Evolutionary conservation across 2,329 filamentous ascomycete genomes (phyloP), one percentile per base, ranked within the genome.

Genomic region (Fusarium avenaceum): DNA sequence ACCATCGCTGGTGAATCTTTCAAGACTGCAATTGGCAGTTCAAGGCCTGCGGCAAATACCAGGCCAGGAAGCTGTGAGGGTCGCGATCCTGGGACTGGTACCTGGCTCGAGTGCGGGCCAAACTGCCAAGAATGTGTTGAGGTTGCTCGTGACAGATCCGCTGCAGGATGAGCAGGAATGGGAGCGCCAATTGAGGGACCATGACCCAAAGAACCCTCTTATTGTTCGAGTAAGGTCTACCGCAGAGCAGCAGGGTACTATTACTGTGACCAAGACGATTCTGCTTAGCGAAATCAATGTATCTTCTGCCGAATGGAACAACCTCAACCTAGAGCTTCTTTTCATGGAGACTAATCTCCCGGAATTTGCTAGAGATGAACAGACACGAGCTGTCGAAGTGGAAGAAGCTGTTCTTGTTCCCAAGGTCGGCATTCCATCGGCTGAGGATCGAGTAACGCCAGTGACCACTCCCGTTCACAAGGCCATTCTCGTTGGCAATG

Each of bases 401-500:
- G 84, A 86, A 61, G 90, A 94, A 65, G 83, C 87, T 0, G 82
- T 94, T 14, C 84, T 97, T n/a, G 90, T 93, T 19, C 94, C 94
- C 4, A 85, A 85, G 1, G 85, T 97, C 33, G 89, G 92, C 20
- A 91, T 92, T 42, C 87, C 87, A 7, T 89, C 90, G 15, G 85
- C 84, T 63, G 87, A 87, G 17, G 89, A 89, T 10, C 84, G 88
- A 63, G 85, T 88, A 57, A 89, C 89, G 14, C 86, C 89, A 17
- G 84, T 96, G 42, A 88, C 89, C 8, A 93, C 93, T 44, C 94
- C 95, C 0, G 93, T 97, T 2, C 95, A 98, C 76, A 92, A 90
- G 75, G 88, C 90, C 1, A 79, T 97, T 17, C 73, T 97, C 11
- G 86, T 97, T 10, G 89, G 89, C 0, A 86, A 92, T 48, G 94